phyloP scores from a whole-genome alignment of 495 filamentous ascomycete genomes.

The Penicillium waksmanii region DNA sequence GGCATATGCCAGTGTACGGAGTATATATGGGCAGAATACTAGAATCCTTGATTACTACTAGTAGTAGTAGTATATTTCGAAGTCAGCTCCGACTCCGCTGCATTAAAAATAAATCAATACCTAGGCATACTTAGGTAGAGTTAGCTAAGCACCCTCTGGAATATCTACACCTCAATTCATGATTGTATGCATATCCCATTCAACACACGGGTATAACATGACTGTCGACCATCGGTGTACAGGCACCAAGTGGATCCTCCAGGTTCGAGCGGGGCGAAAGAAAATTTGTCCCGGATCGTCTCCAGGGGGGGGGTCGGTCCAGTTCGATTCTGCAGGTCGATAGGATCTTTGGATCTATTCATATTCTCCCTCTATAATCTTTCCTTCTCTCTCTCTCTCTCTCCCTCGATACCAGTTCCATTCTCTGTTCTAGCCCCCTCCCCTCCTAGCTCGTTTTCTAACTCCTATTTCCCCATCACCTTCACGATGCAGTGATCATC shows the following conservation, averaged over 20 bases:
- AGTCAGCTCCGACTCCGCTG: no score
- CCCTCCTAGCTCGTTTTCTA: background rate
- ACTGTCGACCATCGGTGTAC: slow-evolving; percentile 7
- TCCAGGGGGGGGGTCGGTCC: slow-evolving; percentile 5
- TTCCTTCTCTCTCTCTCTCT: slow-evolving; percentile 1
- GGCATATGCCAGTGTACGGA: no score
- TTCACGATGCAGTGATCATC: slow-evolving; percentile 1
- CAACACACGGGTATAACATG: background rate
- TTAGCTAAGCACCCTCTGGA: no score
- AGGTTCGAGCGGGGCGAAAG: slow-evolving; percentile 35
- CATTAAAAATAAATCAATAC: no score
- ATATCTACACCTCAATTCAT: no score
- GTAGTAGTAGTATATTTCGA: no score
- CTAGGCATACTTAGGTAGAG: no score
- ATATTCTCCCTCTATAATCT: background rate
- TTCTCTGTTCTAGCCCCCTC: background rate
- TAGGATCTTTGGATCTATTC: background rate
- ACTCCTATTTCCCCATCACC: background rate
- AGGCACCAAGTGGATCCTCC: slow-evolving; percentile 32
- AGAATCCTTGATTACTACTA: no score
- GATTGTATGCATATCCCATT: no score
- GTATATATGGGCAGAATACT: no score
- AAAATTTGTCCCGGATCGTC: slow-evolving; percentile 37
- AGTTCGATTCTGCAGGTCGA: slow-evolving; percentile 3
- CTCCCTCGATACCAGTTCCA: background rate